phyloP scores from a whole-genome alignment of 2,329 filamentous ascomycete genomes.

The Botrytis cinerea region DNA sequence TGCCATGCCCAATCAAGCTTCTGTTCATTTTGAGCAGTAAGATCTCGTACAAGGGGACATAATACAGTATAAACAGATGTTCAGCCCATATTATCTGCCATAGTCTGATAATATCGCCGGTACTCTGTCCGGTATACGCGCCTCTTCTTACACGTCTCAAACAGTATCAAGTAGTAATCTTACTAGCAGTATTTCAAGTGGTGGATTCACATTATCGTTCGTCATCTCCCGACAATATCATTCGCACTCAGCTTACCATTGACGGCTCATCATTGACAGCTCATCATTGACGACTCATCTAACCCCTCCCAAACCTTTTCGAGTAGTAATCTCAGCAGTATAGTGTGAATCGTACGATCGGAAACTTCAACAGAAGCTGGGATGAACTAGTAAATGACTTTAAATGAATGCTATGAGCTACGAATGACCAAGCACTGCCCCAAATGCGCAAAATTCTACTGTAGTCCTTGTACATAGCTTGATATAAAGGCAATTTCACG shows the following conservation, averaged over 20 bases:
- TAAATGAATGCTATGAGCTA: conserved; percentile 11
- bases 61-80: not conserved
- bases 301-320: not conserved
- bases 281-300: not conserved
- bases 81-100: not conserved
- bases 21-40: not conserved
- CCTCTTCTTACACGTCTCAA: not conserved
- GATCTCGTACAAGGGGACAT: not conserved
- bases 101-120: not conserved
- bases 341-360: conserved; percentile 9
- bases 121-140: not conserved
- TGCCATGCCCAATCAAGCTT: not conserved
- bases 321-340: conserved; percentile 7
- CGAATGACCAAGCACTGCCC: not conserved
- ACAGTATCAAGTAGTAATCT: not conserved
- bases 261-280: not conserved
- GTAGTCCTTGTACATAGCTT: not conserved
- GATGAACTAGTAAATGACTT: conserved; percentile 6
- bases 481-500: not conserved
- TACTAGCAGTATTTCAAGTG: not conserved
- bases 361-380: not conserved
- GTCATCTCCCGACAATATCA: not conserved
- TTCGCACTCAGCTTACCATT: not conserved
- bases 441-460: not conserved
- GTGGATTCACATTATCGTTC: not conserved